Base-by-base conservation (phyloP, 1,284 basidiomycete genomes). In the Heterobasidion parviporum region DNA sequence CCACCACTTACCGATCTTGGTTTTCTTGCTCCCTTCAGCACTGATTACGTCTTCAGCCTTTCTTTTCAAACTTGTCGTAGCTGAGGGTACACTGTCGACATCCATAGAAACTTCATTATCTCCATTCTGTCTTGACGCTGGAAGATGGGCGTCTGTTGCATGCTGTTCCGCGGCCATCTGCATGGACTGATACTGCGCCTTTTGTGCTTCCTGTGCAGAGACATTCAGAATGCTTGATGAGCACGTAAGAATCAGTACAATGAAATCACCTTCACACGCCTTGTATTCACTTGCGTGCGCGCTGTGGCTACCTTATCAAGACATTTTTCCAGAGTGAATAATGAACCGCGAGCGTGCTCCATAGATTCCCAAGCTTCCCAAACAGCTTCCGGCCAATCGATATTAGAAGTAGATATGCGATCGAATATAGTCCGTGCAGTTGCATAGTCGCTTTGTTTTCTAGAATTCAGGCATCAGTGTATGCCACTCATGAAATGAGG, bases 361-460 rank as follows among this genome's bases (percentile, higher is more conserved):
- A 98, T 97, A 14, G 78, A 72, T 5, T 86, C 66, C 87, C 92
- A 97, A 0, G 89, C 87, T 57, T 94, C 89, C 82, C 92, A 92
- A 6, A 98, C 74, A 2, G 85, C 87, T 68, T 97, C 94, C 0
- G 94, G 92, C 88, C 94, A 97, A 70, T 98, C 94, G 45, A 96
- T 64, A 48, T 85, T 79, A 66, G 87, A 87, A 48, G 75, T 73
- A 54, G 83, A 80, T 12, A 86, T 74, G 56, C 84, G 79, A 18
- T 74, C 71, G 70, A 89, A 94, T 4, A 82, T 72, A 26, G 78
- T 74, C 38, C 92, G 82, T 1, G 86, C 88, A 52, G 79, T 72
- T 10, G 80, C 76, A 57, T 83, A 72, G 59, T 80, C 74, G 49
- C 79, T 74, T 26, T 81, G 74, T 60, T 82, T 82, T 55, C 85